Evolutionary conservation across 306 rosid species (phyloP), one percentile per base, ranked within the genome.

Genomic region (Ormosia emarginata): DNA sequence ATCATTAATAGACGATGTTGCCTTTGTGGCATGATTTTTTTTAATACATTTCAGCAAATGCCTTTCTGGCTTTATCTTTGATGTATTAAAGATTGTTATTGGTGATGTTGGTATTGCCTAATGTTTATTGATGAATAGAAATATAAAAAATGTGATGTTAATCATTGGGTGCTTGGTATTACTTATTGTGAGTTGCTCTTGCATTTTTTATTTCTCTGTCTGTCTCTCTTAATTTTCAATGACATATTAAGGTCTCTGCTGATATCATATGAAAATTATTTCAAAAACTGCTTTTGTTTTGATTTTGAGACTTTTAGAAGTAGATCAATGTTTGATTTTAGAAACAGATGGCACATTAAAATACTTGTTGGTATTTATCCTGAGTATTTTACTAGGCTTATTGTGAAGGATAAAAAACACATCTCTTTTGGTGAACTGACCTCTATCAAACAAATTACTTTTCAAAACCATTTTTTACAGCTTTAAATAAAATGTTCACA

Each of bases 61-160:
- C 43, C 77, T 39, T n/a, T 53, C 40, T 73, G 58, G 41, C 40
- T 70, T 81, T 37, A 81, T 75, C 52, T 85, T 15, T 78, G 52
- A 41, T 61, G 29, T 14, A 15, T 30, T 37, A 68, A 14, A 55
- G 53, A 32, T n/a, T 80, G 61, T 24, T 58, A 10, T 44, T 41
- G 58, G 58, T 67, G 37, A 52, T 41, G 39, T 49, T 68, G 59
- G 33, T 47, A 39, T 74, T 46, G 36, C 49, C 41, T 61, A 46
- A 39, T 67, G 49, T 39, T 41, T 69, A 36, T 39, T 67, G 58
- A 33, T 74, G 75, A 18, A 34, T 70, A 58, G 46, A 67, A 74
- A 30, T 39, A 49, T 65, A 0, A 7, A 52, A 50, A 46, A 10
- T 7, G 5, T 36, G 39, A 64, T 73, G 15, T 40, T 52, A 37